These are phyloP conservation scores for Rhodotorula sp. DNA, from an alignment of 1,284 basidiomycete species.

Conservation along the genomic window DNA sequence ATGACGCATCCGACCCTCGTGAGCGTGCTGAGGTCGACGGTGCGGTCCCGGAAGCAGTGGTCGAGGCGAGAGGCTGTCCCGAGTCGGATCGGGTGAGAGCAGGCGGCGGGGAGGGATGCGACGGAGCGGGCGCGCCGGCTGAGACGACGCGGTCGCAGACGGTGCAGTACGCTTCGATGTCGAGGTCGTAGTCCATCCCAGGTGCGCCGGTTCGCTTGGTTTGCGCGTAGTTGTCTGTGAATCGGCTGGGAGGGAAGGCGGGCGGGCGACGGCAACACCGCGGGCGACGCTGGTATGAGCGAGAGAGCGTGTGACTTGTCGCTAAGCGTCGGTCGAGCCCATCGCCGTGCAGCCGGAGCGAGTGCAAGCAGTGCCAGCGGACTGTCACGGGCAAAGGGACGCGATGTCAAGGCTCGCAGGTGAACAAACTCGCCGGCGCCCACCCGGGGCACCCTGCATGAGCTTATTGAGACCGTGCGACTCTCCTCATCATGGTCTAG, in stretches of 20 bases:
- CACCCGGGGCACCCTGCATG: no score
- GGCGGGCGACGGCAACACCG: no score
- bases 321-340: neutral
- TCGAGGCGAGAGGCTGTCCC: neutral
- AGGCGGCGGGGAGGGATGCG: no score
- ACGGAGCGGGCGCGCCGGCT: neutral
- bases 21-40: neutral
- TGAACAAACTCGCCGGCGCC: no score
- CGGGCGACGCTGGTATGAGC: no score
- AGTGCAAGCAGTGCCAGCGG: neutral
- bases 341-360: neutral
- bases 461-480: no score
- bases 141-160: slow-evolving; percentile 29
- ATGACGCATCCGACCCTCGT: neutral
- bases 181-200: slow-evolving; percentile 15
- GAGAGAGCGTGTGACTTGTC: neutral
- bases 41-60: neutral
- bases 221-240: no score
- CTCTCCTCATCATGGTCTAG: no score
- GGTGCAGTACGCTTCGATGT: slow-evolving; percentile 27
- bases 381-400: no score
- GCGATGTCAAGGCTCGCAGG: no score
- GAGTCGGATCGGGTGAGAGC: neutral
- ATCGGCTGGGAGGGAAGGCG: no score
- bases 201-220: no score